Evolutionary conservation across 257 asterid species (phyloP).

Genomic region (Solanum lycopersicoides): DNA sequence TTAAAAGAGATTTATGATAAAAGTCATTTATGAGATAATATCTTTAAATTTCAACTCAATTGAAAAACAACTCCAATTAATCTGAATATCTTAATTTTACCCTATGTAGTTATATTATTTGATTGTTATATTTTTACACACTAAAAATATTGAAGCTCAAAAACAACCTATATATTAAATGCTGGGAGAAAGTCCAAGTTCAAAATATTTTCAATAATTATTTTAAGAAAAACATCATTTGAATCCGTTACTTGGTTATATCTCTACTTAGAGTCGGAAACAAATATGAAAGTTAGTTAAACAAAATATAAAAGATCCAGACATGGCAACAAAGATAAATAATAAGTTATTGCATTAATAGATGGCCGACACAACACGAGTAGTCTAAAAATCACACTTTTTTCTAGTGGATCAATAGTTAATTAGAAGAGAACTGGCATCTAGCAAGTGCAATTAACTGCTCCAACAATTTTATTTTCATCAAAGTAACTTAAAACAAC

Average conservation of each 20-base stretch:
- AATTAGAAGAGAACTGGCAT: slow-evolving; percentile 14
- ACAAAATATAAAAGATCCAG: neutral
- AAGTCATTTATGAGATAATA: neutral
- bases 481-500: neutral
- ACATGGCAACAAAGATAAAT: neutral
- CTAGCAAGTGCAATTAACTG: neutral
- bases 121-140: neutral
- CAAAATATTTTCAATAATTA: no score
- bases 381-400: neutral
- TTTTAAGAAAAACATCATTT: no score
- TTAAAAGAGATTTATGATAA: neutral
- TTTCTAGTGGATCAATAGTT: no score
- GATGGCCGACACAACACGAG: neutral
- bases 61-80: neutral
- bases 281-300: neutral
- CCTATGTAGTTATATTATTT: neutral
- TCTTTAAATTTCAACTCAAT: neutral
- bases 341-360: neutral
- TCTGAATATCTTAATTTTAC: neutral
- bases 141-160: neutral
- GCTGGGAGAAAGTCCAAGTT: no score
- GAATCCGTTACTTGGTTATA: neutral
- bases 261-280: neutral
- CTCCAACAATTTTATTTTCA: neutral
- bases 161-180: no score